These are phyloP conservation scores for Syzygium aromaticum DNA, from an alignment of 345 rosid species.

Conservation along the genomic window DNA sequence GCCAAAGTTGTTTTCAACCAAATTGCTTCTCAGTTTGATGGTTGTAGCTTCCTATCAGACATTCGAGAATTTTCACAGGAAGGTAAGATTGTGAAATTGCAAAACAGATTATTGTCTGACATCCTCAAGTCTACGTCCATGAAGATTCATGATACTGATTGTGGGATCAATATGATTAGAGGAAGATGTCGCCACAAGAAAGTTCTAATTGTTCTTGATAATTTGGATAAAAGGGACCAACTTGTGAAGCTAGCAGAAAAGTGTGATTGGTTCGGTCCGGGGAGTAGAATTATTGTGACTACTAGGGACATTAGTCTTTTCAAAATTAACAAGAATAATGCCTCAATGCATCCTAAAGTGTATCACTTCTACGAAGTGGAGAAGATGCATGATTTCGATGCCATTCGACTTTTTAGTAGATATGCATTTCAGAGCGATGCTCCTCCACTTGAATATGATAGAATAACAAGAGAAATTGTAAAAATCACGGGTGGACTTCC, in stretches of 20 bases:
- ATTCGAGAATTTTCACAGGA: background rate
- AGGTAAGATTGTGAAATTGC: background rate
- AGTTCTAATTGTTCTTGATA: background rate
- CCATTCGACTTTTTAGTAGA: background rate
- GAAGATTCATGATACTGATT: background rate
- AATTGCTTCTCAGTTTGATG: background rate
- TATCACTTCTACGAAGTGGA: background rate
- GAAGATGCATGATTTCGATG: background rate
- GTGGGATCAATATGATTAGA: background rate
- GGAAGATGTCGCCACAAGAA: background rate
- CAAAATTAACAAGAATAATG: background rate
- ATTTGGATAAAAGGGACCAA: background rate
- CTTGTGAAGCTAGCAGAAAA: background rate
- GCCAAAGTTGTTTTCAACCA: background rate
- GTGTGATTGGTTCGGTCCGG: background rate
- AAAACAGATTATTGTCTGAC: background rate
- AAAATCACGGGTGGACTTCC: background rate
- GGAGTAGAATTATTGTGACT: slow-evolving; percentile 1
- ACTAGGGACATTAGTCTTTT: background rate
- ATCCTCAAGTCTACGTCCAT: background rate
- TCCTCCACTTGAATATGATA: background rate
- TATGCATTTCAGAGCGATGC: background rate
- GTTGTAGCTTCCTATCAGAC: background rate
- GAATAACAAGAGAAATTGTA: background rate
- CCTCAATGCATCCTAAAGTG: background rate